phyloP scores from a whole-genome alignment of 2,329 filamentous ascomycete genomes.

The Diaporthe vaccinii region DNA sequence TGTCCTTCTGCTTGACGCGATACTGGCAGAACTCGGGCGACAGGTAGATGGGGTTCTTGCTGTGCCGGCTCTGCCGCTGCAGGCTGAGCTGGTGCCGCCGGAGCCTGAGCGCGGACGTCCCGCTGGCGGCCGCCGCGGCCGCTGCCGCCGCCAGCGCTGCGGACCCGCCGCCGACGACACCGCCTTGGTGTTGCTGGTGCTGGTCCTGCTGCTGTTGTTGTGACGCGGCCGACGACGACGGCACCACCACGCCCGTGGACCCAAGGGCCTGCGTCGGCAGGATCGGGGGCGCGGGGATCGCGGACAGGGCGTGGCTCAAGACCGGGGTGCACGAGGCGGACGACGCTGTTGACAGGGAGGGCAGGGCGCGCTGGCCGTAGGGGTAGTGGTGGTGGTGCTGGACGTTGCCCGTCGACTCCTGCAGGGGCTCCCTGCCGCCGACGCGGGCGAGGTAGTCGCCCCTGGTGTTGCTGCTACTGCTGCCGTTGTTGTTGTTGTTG shows the following conservation, averaged over 20 bases:
- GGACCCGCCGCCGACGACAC: background rate
- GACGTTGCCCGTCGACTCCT: conserved; percentile 66
- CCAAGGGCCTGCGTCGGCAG: conserved; percentile 66
- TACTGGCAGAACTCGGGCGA: conserved; percentile 76
- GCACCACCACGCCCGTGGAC: conserved; percentile 50
- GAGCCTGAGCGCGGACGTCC: conserved; percentile 44
- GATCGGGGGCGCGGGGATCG: conserved; percentile 58
- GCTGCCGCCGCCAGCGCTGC: conserved; percentile 15
- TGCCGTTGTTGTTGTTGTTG: background rate
- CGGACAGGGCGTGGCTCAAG: conserved; percentile 23
- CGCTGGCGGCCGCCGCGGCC: background rate
- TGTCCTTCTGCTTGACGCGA: conserved; percentile 74
- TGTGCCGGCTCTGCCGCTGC: conserved; percentile 51
- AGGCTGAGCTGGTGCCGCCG: conserved; percentile 50
- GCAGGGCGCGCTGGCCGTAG: conserved; percentile 34
- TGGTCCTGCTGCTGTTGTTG: conserved; percentile 3
- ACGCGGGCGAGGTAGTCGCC: conserved; percentile 1
- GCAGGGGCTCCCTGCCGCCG: conserved; percentile 58
- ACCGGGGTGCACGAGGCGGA: conserved; percentile 39
- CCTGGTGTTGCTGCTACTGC: background rate
- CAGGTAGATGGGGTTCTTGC: conserved; percentile 71
- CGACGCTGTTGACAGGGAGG: conserved; percentile 31
- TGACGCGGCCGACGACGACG: background rate
- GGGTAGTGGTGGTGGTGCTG: conserved; percentile 55
- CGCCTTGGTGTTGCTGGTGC: conserved; percentile 47